These are phyloP conservation scores for Miscanthus lutarioriparius DNA, from an alignment of 176 grass and related monocot genomes.

Conservation along the genomic window DNA sequence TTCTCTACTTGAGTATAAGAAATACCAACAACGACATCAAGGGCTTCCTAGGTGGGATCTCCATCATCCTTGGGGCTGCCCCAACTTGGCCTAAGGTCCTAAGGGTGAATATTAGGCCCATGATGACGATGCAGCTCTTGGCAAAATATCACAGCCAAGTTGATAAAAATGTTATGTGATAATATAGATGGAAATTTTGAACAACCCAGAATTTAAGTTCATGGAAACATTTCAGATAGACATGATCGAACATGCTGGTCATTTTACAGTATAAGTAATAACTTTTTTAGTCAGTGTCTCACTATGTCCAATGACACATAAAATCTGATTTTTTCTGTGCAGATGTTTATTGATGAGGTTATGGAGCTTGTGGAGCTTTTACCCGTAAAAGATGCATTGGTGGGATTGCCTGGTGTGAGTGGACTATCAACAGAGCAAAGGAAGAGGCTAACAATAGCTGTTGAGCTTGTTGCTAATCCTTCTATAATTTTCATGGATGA, in stretches of 20 bases:
- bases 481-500: conserved; percentile 96
- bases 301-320: conserved; percentile 2
- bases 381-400: conserved; percentile 65
- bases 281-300: background rate
- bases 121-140: too few species aligned
- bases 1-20: too few species aligned
- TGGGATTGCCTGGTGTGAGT: conserved; percentile 70
- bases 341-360: conserved; percentile 88
- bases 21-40: too few species aligned
- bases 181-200: background rate
- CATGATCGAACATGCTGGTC: background rate
- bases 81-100: too few species aligned
- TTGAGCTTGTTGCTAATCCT: conserved; percentile 86
- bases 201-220: background rate
- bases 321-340: conserved; percentile 21
- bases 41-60: too few species aligned
- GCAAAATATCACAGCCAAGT: background rate
- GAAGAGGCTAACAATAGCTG: conserved; percentile 83
- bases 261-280: background rate
- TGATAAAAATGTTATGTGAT: background rate
- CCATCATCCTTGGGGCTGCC: too few species aligned
- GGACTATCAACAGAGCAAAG: conserved; percentile 85
- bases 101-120: too few species aligned
- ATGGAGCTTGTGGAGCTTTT: conserved; percentile 87
- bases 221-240: background rate